phyloP scores from a whole-genome alignment of 768 basidiomycete species.

The Boletus tomentosulus region DNA sequence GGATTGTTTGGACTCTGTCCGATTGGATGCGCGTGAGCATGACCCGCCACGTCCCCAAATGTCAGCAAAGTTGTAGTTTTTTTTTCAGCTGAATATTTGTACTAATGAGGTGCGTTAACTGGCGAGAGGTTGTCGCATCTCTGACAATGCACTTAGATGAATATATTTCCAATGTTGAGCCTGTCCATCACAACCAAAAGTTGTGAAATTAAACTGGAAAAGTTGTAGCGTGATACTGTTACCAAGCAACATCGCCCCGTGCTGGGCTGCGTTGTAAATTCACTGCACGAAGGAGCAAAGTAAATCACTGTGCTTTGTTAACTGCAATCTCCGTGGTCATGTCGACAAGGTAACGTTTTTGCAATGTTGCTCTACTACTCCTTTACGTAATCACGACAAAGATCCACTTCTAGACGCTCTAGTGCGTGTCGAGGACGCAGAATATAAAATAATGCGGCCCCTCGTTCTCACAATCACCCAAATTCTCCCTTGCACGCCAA shows the following conservation, averaged over 20 bases:
- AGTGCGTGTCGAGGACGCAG: neutral
- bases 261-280: neutral
- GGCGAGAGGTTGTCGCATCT: neutral
- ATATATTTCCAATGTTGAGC: neutral
- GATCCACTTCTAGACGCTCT: neutral
- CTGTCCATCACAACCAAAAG: conserved; percentile 6
- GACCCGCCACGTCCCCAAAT: conserved; percentile 1
- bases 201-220: conserved; percentile 1
- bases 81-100: neutral
- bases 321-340: neutral
- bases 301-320: conserved; percentile 7
- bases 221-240: conserved; percentile 3
- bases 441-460: conserved; percentile 7
- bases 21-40: conserved; percentile 15
- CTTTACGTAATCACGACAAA: conserved; percentile 13
- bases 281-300: neutral
- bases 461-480: neutral
- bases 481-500: neutral
- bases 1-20: conserved; percentile 45
- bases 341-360: conserved; percentile 23
- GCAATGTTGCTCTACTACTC: neutral
- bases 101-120: conserved; percentile 7
- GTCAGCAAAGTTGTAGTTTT: conserved; percentile 16
- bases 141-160: conserved; percentile 3
- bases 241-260: conserved; percentile 10